Percentiles rank a stretch among this genome's conserved stretches.
phyloP scores from a whole-genome alignment of 2,329 filamentous ascomycete species.

The Pseudogymnoascus sp. region DNA sequence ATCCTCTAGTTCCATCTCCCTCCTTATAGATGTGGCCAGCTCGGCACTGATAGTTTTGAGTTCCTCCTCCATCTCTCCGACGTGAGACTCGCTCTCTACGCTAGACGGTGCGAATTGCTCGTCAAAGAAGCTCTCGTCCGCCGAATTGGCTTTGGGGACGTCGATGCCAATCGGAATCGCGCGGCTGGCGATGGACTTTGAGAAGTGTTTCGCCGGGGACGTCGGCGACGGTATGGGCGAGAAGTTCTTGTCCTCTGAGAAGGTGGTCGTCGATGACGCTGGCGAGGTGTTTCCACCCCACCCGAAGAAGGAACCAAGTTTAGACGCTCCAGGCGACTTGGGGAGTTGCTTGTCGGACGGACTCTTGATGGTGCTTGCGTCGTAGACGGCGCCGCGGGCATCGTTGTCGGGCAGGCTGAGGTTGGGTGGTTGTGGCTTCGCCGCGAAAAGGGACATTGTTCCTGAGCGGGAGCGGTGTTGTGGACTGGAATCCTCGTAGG shows the following conservation, averaged over 20 bases:
- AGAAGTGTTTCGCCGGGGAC: conserved; percentile 30
- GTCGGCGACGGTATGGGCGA: conserved; percentile 51
- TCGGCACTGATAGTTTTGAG: conserved; percentile 87
- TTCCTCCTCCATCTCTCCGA: conserved; percentile 90
- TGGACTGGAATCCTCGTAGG: conserved; percentile 22
- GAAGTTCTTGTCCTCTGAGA: conserved; percentile 48
- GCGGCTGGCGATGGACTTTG: conserved; percentile 16
- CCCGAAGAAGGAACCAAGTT: conserved; percentile 58
- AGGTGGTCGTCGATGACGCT: conserved; percentile 51
- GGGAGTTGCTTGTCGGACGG: conserved; percentile 28
- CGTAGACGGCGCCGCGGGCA: conserved; percentile 18
- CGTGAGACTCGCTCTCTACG: conserved; percentile 41
- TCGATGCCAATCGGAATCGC: conserved; percentile 32
- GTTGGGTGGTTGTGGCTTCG: conserved; percentile 24
- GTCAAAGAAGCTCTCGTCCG: conserved; percentile 31
- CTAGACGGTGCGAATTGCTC: conserved; percentile 24
- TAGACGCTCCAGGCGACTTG: conserved; percentile 40
- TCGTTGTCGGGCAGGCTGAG: conserved; percentile 18
- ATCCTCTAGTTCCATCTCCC: conserved; percentile 95
- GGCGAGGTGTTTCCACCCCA: conserved; percentile 51
- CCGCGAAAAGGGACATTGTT: conserved; percentile 29
- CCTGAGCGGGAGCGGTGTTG: conserved; percentile 19
- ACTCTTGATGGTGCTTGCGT: conserved; percentile 21
- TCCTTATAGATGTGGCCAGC: conserved; percentile 81
- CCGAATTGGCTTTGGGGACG: conserved; percentile 30